phyloP scores from a whole-genome alignment of 768 basidiomycete species.

The Pleurotus citrinopileatus region DNA sequence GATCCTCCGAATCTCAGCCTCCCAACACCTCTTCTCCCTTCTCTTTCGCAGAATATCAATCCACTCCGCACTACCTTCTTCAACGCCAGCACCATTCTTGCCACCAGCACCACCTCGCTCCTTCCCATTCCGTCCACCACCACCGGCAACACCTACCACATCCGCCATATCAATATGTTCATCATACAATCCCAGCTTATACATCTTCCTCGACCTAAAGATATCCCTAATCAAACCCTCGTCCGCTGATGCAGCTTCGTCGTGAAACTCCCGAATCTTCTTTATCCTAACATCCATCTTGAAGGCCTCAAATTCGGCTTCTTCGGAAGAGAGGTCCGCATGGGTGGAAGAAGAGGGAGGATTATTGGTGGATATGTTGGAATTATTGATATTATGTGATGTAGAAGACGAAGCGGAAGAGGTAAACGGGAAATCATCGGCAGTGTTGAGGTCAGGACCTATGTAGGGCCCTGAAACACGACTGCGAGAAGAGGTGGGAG shows the following conservation, averaged over 20 bases:
- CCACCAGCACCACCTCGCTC: conserved; percentile 15
- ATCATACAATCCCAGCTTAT: conserved; percentile 14
- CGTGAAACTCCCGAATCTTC: conserved; percentile 47
- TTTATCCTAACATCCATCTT: conserved; percentile 43
- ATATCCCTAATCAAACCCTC: conserved; percentile 12
- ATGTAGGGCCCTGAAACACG: conserved; percentile 17
- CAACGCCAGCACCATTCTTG: conserved; percentile 20
- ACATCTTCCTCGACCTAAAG: conserved; percentile 10
- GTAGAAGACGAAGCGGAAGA: conserved; percentile 5
- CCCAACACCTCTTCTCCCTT: conserved; percentile 21
- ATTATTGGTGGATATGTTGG: background rate
- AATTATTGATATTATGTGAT: conserved; percentile 13
- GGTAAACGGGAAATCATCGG: conserved; percentile 10
- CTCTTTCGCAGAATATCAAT: conserved; percentile 21
- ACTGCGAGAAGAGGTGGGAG: conserved; percentile 1
- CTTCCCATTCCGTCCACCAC: conserved; percentile 15
- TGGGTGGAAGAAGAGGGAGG: conserved; percentile 20
- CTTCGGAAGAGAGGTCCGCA: conserved; percentile 29
- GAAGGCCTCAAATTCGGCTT: conserved; percentile 37
- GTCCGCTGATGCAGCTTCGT: conserved; percentile 10
- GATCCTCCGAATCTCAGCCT: conserved; percentile 24
- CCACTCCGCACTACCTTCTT: conserved; percentile 18
- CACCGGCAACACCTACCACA: conserved; percentile 15
- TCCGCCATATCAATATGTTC: conserved; percentile 18
- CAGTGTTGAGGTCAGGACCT: conserved; percentile 19